These are phyloP conservation scores for Shiraia bambusicola DNA, from an alignment of 2,329 filamentous ascomycete genomes.

Conservation along the genomic window DNA sequence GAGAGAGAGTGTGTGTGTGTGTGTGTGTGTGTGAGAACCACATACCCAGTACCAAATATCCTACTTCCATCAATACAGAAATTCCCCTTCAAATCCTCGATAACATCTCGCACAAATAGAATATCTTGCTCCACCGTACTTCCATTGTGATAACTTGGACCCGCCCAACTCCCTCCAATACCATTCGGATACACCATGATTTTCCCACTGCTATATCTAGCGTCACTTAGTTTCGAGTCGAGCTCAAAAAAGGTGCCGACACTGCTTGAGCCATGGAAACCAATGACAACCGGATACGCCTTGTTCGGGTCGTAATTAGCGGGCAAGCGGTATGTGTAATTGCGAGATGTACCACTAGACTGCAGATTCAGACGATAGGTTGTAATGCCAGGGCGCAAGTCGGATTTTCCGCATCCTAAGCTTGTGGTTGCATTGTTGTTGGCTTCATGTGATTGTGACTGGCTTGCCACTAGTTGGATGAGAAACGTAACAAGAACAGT, in stretches of 20 bases:
- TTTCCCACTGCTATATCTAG: constrained; percentile 45
- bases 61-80: constrained; percentile 50
- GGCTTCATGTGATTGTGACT: no score
- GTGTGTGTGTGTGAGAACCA: no score
- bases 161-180: constrained; percentile 49
- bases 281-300: constrained; percentile 50
- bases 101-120: constrained; percentile 49
- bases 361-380: constrained; percentile 35
- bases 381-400: constrained; percentile 23
- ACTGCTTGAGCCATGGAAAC: constrained; percentile 51
- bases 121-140: constrained; percentile 48
- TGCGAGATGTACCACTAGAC: constrained; percentile 44
- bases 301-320: constrained; percentile 40
- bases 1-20: no score
- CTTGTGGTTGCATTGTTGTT: neutral
- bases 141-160: constrained; percentile 49
- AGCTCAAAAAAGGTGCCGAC: constrained; percentile 49
- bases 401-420: constrained; percentile 25
- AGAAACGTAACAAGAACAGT: neutral
- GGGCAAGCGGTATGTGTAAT: constrained; percentile 49
- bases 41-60: constrained; percentile 36
- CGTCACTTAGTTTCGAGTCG: constrained; percentile 46
- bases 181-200: constrained; percentile 55
- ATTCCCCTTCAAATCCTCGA: constrained; percentile 43
- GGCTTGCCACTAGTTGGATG: no score